Percentiles rank a stretch among this genome's conserved stretches.
phyloP scores from a whole-genome alignment of 1,139 yeast genomes.

The Yamadazyma trypodendri region DNA sequence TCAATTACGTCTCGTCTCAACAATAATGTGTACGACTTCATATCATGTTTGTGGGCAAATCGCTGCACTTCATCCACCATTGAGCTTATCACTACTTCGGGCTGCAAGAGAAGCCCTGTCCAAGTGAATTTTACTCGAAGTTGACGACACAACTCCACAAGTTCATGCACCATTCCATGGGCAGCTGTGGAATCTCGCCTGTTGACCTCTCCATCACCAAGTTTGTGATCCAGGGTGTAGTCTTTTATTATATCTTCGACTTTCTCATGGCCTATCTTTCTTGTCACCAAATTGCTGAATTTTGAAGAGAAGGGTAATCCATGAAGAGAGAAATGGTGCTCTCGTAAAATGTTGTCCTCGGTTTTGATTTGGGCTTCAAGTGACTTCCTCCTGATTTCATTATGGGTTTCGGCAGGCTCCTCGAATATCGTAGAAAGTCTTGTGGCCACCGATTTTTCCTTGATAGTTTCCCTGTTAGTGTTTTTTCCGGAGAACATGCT shows the following conservation, averaged over 20 bases:
- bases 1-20: neutral
- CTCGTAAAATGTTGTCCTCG: neutral
- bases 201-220: neutral
- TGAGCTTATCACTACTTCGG: neutral
- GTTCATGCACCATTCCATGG: neutral
- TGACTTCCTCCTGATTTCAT: too few relatives aligned
- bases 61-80: neutral
- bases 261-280: neutral
- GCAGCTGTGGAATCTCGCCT: neutral
- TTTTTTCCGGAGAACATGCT: neutral
- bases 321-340: conserved; percentile 17
- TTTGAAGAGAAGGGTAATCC: conserved; percentile 19
- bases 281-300: conserved; percentile 7
- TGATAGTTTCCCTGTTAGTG: too few relatives aligned
- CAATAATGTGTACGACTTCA: neutral
- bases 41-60: neutral
- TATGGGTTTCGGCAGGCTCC: conserved; percentile 5
- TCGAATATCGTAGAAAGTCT: conserved; percentile 7
- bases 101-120: neutral
- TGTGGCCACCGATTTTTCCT: neutral
- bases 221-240: conserved; percentile 4
- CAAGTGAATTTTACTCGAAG: neutral
- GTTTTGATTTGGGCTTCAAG: too few relatives aligned
- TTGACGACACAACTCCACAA: neutral
- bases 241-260: conserved; percentile 3